Conservation (phyloP, 1,284 basidiomycete species). For the Exobasidium cylindrosporum region DNA sequence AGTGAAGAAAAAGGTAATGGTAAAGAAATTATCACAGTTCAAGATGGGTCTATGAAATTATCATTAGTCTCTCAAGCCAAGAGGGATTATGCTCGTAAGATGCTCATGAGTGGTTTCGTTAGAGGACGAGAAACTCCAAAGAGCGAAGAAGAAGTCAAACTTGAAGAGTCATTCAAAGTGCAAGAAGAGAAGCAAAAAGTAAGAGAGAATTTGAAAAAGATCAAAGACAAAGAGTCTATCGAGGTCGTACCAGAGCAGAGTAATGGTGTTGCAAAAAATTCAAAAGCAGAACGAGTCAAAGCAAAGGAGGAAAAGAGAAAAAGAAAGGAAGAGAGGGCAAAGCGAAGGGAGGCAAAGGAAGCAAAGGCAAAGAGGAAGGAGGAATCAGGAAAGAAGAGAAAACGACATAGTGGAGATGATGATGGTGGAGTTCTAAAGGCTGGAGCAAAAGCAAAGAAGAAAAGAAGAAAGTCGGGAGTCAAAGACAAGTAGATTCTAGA, state of each 20-base stretch:
- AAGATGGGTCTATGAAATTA: constrained; percentile 19
- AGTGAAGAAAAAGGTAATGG: background rate
- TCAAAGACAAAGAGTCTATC: constrained; percentile 5
- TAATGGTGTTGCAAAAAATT: background rate
- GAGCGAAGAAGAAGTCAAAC: constrained; percentile 10
- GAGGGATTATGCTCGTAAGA: constrained; percentile 45
- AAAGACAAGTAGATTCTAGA: too few relatives aligned
- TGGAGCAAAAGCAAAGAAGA: constrained; percentile 56
- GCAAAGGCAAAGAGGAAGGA: background rate
- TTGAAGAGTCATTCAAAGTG: constrained; percentile 4
- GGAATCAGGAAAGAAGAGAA: constrained; percentile 17
- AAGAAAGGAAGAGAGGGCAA: constrained; percentile 9
- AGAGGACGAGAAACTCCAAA: constrained; percentile 28
- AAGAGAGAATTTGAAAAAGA: constrained; percentile 13
- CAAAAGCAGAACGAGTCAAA: constrained; percentile 7
- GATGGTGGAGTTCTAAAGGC: constrained; percentile 65
- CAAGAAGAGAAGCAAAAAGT: constrained; percentile 11
- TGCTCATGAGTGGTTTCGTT: constrained; percentile 49
- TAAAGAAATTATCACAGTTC: constrained; percentile 1
- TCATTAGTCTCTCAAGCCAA: constrained; percentile 45
- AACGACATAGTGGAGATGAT: constrained; percentile 10
- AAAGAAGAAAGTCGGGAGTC: constrained; percentile 14
- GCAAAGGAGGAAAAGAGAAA: constrained; percentile 14
- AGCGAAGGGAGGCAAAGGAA: constrained; percentile 13
- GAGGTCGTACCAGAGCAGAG: background rate